Base-by-base conservation (phyloP, 495 filamentous ascomycete genomes). In the Annulohypoxylon stygium region DNA sequence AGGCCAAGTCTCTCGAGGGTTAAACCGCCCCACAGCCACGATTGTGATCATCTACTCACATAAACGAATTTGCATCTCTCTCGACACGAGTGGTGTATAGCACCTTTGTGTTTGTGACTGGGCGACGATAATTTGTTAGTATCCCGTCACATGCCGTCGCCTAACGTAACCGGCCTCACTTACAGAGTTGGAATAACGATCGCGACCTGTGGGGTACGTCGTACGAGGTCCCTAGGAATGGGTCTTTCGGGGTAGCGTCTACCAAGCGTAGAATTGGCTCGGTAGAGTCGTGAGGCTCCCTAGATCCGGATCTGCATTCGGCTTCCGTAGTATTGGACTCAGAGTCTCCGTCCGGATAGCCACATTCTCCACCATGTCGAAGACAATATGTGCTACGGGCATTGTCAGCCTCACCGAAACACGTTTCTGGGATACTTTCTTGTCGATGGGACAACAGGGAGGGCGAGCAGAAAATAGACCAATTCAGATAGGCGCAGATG, bases 181-280 rank as follows among this genome's bases (percentile, higher is more conserved):
- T 63, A 80, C 78, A 80, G 50, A 75, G 61, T 41, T 78, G 76
- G 47, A 78, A 80, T 47, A 80, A 69, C 62, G 72, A 76, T 64
- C 69, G 70, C 34, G 78, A 78, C 50, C 54, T 76, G 64, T 72
- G 59, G 59, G 78, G 76, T 69, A 77, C 74, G 33, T 78, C 75
- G 53, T 76, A 73, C 25, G 75, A 73, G 23, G 75, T 75, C 18
- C 75, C 76, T 36, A 77, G 25, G 65, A 80, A 76, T n/a, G 70
- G 72, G 47, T 80, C 76, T 61, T 71, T 68, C 10, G 65, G 68
- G 51, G 66, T 67, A 47, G 71, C 60, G 20, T 76, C 71, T 36
- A 72, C 41, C 23, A 72, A 58, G 55, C 36, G 53, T 11, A 77
- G 61, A 36, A 55, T 69, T 65, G 65, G 63, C 61, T 69, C 69